Evolutionary conservation across 73 alveolate genomes (phyloP), one percentile per base, ranked within the genome.

Genomic region (Paramecium caudatum): DNA sequence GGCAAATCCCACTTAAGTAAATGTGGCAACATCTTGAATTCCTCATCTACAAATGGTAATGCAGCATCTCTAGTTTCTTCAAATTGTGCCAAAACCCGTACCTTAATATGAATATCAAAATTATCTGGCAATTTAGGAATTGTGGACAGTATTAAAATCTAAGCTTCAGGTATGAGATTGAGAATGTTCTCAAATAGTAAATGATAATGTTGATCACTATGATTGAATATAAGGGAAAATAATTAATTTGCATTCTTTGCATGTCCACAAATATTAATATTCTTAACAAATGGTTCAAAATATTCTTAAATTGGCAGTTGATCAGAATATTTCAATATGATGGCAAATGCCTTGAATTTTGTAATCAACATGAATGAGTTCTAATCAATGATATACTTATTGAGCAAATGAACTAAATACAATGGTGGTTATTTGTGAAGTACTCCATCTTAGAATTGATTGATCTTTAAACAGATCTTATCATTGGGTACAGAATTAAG

Each of bases 241-340:
- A 74, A 21, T 12, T 37, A 12, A 16, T 17, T 23, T n/a, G 88
- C 43, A 74, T 74, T 74, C 34, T 74, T 74, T 13, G 88, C 88
- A 43, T 74, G 88, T 16, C 69, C 88, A 74, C 88, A 74, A 12
- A 74, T 37, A 74, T 74, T 74, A 2, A 74, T 74, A 13, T 74
- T 74, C 2, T 36, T 15, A 8, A 41, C 47, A 45, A 74, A 74
- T 41, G 88, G 88, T 16, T 23, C 25, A 74, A 39, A 74, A 12
- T 74, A 74, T 16, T 74, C 83, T 30, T 15, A 13, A 0, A 33
- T 33, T 4, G 30, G 1, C 39, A 33, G 39, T 33, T 65, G 17
- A 65, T 65, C 39, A 2, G 36, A 19, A 45, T 74, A 74, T 74
- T 74, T 41, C 1, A 74, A 17, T 10, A 74, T 45, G 16, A 74